phyloP scores from a whole-genome alignment of 108 stramenopile genomes.

The Fistulifera pelliculosa region DNA sequence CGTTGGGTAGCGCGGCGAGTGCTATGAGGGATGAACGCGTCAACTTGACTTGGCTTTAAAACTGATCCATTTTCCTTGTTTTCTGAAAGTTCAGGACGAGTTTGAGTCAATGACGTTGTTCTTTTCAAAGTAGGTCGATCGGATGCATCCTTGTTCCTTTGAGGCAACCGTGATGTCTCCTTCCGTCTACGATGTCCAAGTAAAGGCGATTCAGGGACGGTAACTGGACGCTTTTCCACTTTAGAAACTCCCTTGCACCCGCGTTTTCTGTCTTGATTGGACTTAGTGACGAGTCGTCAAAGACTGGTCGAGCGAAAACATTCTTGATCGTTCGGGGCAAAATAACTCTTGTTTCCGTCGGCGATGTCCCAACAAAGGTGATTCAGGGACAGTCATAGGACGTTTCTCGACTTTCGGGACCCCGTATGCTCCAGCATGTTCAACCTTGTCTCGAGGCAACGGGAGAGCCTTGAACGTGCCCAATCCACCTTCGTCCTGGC shows the following conservation, averaged over 20 bases:
- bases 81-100: not conserved
- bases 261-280: conserved; percentile 13
- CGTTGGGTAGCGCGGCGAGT: conserved; percentile 34
- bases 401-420: conserved; percentile 44
- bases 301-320: too few species aligned
- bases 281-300: too few species aligned
- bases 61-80: not conserved
- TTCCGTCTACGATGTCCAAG: conserved; percentile 22
- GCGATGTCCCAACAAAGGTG: conserved; percentile 24
- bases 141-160: not conserved
- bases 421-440: conserved; percentile 21
- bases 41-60: not conserved
- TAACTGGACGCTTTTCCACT: conserved; percentile 35
- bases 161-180: not conserved
- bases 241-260: conserved; percentile 38
- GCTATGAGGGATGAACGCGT: conserved; percentile 24
- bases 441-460: conserved; percentile 10
- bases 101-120: not conserved
- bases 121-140: conserved; percentile 5
- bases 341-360: conserved; percentile 8
- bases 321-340: conserved; percentile 26
- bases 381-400: conserved; percentile 37
- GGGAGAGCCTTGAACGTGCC: conserved; percentile 28
- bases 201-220: conserved; percentile 33
- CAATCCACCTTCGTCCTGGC: not conserved